Evolutionary conservation across 129 eudicot species (phyloP).

Genomic region (Chrysanthemum lavandulifolium): DNA sequence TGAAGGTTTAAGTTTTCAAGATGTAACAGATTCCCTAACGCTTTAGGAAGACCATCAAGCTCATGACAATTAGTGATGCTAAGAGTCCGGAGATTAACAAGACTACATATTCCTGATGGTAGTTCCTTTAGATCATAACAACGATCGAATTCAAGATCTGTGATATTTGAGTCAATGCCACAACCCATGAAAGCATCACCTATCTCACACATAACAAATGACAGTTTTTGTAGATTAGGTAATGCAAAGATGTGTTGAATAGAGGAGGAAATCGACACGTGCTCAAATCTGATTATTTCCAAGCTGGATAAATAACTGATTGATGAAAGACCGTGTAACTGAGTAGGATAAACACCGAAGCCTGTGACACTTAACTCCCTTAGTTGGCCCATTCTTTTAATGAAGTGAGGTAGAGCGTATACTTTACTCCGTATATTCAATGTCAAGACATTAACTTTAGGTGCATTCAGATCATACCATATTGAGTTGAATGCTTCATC

Average conservation of each 20-base stretch:
- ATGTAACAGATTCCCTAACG: constrained; percentile 24
- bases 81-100: constrained; percentile 36
- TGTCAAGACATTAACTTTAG: constrained; percentile 30
- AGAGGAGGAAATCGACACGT: constrained; percentile 35
- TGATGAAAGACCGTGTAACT: constrained; percentile 20
- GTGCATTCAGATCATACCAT: constrained; percentile 34
- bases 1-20: constrained; percentile 27
- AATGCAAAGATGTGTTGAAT: constrained; percentile 19
- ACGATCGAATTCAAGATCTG: constrained; percentile 37
- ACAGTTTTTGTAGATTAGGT: constrained; percentile 33
- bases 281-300: constrained; percentile 28
- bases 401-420: constrained; percentile 30
- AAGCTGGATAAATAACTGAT: constrained; percentile 25
- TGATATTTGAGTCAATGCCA: constrained; percentile 24
- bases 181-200: constrained; percentile 32
- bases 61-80: constrained; percentile 53
- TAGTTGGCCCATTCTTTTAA: constrained; percentile 22
- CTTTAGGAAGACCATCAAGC: constrained; percentile 35
- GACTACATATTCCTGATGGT: constrained; percentile 33
- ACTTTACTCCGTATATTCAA: constrained; percentile 24
- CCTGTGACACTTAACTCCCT: constrained; percentile 34
- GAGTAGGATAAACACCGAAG: constrained; percentile 20
- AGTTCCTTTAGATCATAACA: constrained; percentile 46
- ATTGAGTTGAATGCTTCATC: constrained; percentile 35
- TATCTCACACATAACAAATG: constrained; percentile 44